phyloP scores from a whole-genome alignment of 176 grass and related monocot species.

The Cocos nucifera region DNA sequence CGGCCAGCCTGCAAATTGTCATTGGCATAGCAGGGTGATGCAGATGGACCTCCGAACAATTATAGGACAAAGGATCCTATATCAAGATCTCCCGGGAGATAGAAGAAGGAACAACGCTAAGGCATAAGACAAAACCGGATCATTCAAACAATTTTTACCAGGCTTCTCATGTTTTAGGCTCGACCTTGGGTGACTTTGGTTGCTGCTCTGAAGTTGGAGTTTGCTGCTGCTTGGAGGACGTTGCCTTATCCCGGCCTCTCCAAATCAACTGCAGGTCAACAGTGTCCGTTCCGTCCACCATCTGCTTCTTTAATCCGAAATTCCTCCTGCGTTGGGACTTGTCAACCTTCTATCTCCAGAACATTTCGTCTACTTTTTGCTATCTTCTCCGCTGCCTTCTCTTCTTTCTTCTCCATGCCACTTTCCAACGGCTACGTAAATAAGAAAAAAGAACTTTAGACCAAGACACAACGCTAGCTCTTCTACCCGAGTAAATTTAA shows the following conservation, averaged over 20 bases:
- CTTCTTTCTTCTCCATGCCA: conserved; percentile 54
- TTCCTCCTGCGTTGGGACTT: conserved; percentile 31
- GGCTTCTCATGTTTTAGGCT: conserved; percentile 78
- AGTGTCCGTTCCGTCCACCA: conserved; percentile 16
- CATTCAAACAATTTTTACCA: conserved; percentile 25
- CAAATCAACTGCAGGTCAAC: conserved; percentile 71
- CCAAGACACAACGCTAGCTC: not conserved
- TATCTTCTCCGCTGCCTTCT: conserved; percentile 27
- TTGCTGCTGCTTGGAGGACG: conserved; percentile 32
- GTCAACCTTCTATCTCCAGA: conserved; percentile 49
- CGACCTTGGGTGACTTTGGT: conserved; percentile 44
- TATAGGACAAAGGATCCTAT: not conserved
- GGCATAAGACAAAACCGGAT: conserved; percentile 2
- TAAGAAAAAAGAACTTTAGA: not conserved
- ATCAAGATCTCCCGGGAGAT: not conserved
- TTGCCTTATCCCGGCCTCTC: conserved; percentile 47
- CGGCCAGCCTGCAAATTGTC: conserved; percentile 58
- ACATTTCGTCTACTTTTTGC: conserved; percentile 31
- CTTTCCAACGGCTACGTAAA: conserved; percentile 29
- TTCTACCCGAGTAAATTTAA: not conserved
- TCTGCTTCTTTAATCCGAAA: conserved; percentile 39
- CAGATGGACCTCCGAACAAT: conserved; percentile 6
- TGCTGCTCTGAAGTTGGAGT: conserved; percentile 39
- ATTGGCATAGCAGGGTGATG: conserved; percentile 60
- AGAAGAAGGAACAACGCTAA: not conserved